Percentiles rank a stretch among this genome's conserved stretches.
Conservation (phyloP, 1,284 basidiomycete species). For the Ganoderma leucocontextum region DNA sequence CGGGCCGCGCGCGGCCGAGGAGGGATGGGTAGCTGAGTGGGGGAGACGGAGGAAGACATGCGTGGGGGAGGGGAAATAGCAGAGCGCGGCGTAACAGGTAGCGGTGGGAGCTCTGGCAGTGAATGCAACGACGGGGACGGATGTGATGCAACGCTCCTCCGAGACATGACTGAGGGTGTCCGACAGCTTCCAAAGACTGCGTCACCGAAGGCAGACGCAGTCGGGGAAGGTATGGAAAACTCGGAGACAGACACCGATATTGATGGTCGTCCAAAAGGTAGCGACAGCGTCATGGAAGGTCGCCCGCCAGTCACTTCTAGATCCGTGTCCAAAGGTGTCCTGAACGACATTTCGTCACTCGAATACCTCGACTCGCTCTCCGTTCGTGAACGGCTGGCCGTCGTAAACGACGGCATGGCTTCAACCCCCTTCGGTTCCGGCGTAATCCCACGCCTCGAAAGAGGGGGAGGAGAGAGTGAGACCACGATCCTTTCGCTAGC, state of each 20-base stretch:
- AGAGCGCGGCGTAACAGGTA: slow-evolving; percentile 43
- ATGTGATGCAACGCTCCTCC: slow-evolving; percentile 40
- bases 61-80: slow-evolving; percentile 62
- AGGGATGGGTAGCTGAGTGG: slow-evolving; percentile 57
- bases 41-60: slow-evolving; percentile 52
- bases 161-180: slow-evolving; percentile 45
- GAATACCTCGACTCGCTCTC: slow-evolving; percentile 42
- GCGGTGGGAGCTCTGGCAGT: slow-evolving; percentile 22
- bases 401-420: slow-evolving; percentile 36
- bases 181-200: slow-evolving; percentile 49
- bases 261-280: slow-evolving; percentile 45
- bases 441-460: slow-evolving; percentile 31
- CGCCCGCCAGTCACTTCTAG: slow-evolving; percentile 46
- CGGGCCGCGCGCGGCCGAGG: slow-evolving; percentile 57
- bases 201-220: slow-evolving; percentile 76
- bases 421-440: slow-evolving; percentile 24
- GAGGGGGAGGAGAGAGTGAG: slow-evolving; percentile 35
- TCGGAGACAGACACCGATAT: slow-evolving; percentile 67
- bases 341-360: slow-evolving; percentile 43
- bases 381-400: slow-evolving; percentile 30
- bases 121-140: slow-evolving; percentile 25
- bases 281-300: slow-evolving; percentile 44
- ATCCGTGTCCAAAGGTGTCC: slow-evolving; percentile 45
- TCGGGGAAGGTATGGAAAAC: slow-evolving; percentile 67
- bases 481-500: slow-evolving; percentile 15